Evolutionary conservation across 371 early-diverging fungal species (phyloP), one percentile per base, ranked within the genome.

Genomic region (Choanephora cucurbitarum): DNA sequence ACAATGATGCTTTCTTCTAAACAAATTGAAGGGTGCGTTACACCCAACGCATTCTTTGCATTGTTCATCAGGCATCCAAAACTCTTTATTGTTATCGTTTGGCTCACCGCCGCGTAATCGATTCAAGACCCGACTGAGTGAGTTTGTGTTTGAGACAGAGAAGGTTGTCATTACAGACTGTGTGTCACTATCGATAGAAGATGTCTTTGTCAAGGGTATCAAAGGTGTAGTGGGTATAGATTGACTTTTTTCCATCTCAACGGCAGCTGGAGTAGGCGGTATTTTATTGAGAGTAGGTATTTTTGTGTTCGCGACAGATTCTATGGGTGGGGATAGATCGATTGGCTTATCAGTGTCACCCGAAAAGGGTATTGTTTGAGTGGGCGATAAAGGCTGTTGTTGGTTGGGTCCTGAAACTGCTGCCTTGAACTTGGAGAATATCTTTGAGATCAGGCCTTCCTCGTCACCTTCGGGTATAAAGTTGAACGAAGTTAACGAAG

Each of bases 31-130:
- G 0, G 84, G 80, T 19, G 66, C 66, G 47, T 83, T 84, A 64
- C 93, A 93, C 14, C 87, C 82, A 66, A 82, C 88, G 66, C 93
- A 93, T 55, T 88, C 88, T 60, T 85, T 84, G 55, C 84, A 84
- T 49, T 80, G 73, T 49, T 89, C 92, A 64, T 92, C 92, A 14
- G 84, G 80, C 88, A 91, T 92, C 92, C 92, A 91, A 55, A 83
- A 89, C 24, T 87, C 87, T 54, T 73, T 83, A 58, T 75, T 84
- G 31, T 53, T 56, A 32, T 60, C 48, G 3, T 31, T 28, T 10
- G 73, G 58, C 2, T 76, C 75, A n/a, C 77, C 81, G 0, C 82
- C 86, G 40, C 84, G 69, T 15, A 83, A 55, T 41, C 83, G 58
- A 43, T 78, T 70, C 11, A 83, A 64, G 24, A 79, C 67, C 15